A percentile compares a stretch with the other conserved stretches of the same genome.
These are phyloP conservation scores for Conidiobolus incongruus DNA, from an alignment of 371 early-diverging fungal species.

Conservation along the genomic window DNA sequence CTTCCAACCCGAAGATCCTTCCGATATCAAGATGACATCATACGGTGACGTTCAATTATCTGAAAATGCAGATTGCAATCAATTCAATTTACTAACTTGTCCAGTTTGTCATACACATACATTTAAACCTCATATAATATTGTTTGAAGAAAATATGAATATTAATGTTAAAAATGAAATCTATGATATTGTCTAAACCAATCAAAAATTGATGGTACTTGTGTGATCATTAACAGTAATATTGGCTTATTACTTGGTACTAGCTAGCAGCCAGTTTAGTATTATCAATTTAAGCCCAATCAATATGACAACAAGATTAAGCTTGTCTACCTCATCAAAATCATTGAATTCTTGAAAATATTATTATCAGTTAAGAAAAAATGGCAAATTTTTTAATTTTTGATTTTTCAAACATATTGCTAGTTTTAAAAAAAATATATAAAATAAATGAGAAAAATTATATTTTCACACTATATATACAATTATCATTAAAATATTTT, in stretches of 20 bases:
- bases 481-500: no score
- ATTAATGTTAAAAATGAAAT: constrained; percentile 18
- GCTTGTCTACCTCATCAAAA: no score
- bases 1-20: constrained; percentile 7
- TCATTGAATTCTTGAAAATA: no score
- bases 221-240: constrained; percentile 65
- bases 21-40: constrained; percentile 30
- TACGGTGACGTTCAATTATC: constrained; percentile 75
- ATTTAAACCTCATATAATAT: constrained; percentile 56
- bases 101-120: constrained; percentile 23
- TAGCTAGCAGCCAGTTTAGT: no score
- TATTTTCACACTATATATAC: no score
- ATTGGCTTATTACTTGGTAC: constrained; percentile 52
- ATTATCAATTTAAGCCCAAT: no score
- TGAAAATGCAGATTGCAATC: constrained; percentile 17
- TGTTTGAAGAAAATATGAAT: constrained; percentile 74
- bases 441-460: no score
- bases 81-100: constrained; percentile 54
- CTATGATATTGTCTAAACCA: constrained; percentile 22
- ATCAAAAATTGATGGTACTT: constrained; percentile 38
- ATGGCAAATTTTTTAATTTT: no score
- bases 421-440: no score
- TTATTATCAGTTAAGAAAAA: no score
- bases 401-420: no score
- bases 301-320: no score